Base-by-base conservation (phyloP, 1,284 basidiomycete species). In the Anthracocystis walkeri region DNA sequence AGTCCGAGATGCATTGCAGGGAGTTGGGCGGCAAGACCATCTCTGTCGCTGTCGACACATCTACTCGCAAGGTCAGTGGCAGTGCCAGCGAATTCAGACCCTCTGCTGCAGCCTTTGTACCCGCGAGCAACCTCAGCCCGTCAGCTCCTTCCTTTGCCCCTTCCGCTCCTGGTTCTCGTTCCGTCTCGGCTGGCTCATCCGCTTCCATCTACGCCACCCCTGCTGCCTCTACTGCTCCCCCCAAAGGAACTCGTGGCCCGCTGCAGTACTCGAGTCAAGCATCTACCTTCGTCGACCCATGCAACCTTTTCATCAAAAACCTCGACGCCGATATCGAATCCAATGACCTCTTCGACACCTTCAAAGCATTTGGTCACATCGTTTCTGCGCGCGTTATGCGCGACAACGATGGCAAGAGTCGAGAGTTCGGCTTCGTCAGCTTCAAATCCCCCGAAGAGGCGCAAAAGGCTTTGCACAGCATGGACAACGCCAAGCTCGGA, bases 341-440 rank as follows among this genome's bases (percentile, higher is more conserved):
- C 41, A 77, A 77, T 33, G 63, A 74, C 25, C 75, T 83, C 25
- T 77, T 77, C 46, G 48, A 65, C 50, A 56, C 58, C 58, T 81
- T 83, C 75, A 71, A 80, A 41, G 51, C 51, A 3, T 83, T 61
- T 65, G 84, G 85, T 11, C 53, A 64, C 20, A 85, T 86, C 54
- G 76, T 84, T 33, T 94, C 94, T 84, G 94, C 94, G 27, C 90
- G 94, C 64, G 93, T 97, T 53, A 97, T 97, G 95, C 90, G 93
- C 25, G 94, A 94, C 81, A 92, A 94, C 77, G 87, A 82, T 54
- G 92, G 92, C 23, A 90, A 92, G 58, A 93, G 92, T 84, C 91
- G 93, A 63, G 94, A 94, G 6, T 97, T 96, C 82, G 95, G 95
- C n/a, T 98, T 97, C 82, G 95, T 97, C 63, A 93, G 92, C 27